phyloP scores from a whole-genome alignment of 305 asterid species.

The Fraxinus dipetala region DNA sequence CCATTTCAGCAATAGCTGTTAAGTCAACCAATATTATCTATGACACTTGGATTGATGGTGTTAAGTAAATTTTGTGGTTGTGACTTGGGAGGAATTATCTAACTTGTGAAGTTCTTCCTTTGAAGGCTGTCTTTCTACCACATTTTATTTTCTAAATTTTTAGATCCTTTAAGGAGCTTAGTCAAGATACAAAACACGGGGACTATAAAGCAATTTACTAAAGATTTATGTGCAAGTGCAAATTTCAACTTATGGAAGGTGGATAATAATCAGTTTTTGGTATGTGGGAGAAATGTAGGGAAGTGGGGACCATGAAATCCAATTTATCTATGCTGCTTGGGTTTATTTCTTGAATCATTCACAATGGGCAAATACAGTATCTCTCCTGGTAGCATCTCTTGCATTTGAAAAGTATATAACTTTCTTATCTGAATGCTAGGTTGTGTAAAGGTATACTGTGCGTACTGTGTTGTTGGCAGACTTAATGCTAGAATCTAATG shows the following conservation, averaged over 20 bases:
- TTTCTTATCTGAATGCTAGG: constrained; percentile 10
- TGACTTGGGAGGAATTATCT: neutral
- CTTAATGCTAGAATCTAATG: neutral
- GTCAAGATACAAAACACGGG: neutral
- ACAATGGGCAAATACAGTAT: neutral
- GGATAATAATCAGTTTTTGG: neutral
- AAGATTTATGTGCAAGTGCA: neutral
- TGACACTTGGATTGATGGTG: neutral
- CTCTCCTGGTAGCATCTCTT: neutral
- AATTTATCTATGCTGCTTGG: neutral
- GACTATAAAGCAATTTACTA: neutral
- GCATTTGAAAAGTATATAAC: neutral
- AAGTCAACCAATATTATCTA: neutral
- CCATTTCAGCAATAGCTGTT: neutral
- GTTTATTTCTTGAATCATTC: neutral
- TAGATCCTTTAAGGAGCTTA: neutral
- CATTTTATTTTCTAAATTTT: neutral
- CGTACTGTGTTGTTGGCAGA: neutral
- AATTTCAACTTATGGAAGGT: neutral
- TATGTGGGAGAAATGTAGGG: neutral
- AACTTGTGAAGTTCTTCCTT: neutral
- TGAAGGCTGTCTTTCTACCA: neutral
- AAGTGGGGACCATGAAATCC: neutral
- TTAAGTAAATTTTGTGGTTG: neutral
- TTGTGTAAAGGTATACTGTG: neutral